Base-by-base conservation (phyloP, 2,329 filamentous ascomycete species). In the Fusarium sp. region DNA sequence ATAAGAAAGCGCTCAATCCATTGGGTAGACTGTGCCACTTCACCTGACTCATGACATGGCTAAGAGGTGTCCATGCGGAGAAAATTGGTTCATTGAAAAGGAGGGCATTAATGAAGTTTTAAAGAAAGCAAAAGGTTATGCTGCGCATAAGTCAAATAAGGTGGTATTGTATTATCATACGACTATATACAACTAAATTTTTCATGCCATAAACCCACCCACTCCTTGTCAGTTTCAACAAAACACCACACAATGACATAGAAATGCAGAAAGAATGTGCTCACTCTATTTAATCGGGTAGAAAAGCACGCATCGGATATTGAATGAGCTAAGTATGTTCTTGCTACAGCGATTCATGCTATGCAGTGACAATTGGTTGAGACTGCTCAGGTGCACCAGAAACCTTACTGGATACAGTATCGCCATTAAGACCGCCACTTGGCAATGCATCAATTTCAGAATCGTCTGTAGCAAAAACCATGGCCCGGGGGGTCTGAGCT, bases 401-500 rank as follows among this genome's bases (percentile, higher is more conserved):
- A 30, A 27, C 27, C 35, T 61, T 61, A 12, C 20, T 13, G 10
- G 42, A 17, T 17, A 48, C 45, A 37, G 37, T 40, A 12, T 48
- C 20, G 15, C 45, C 63, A 52, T 52, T 38, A 14, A 58, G 49
- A n/a, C 54, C 15, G 12, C 59, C 58, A 17, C 20, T 57, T 33
- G 59, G 59, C 9, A 67, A 33, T 20, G 40, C 37, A 18, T 57
- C 59, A 14, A 63, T 44, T 12, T 66, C 63, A 27, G 59, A 50
- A 42, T 67, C 41, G 26, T 54, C 53, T 4, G 35, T 57, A 33
- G 53, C 44, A 33, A 64, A 42, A 5, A 60, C 60, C 76, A 78
- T 77, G 12, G 77, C 76, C 23, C 71, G 77, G 4, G 78, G 77
- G 1, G 77, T 79, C 32, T 57, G 60, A 20, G 52, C 68, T 6